Percentiles rank a stretch among this genome's conserved stretches.
Evolutionary conservation across 2,329 filamentous ascomycete species (phyloP).

Genomic region (Apiospora pterosperma): DNA sequence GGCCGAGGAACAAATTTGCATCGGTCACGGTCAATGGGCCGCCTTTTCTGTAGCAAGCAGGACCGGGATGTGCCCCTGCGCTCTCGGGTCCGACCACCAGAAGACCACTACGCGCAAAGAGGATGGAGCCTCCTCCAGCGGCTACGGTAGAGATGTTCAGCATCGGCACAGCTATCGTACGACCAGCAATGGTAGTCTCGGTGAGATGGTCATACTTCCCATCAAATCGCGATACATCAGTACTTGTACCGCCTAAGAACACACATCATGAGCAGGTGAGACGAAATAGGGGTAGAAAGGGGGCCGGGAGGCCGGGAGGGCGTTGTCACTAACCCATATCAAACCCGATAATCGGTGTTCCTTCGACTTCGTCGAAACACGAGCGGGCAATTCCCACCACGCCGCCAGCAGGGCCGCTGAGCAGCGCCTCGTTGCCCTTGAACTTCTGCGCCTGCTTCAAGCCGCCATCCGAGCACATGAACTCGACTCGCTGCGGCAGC

Average conservation of each 20-base stretch:
- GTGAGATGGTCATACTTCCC: constrained; percentile 48
- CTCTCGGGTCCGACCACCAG: constrained; percentile 56
- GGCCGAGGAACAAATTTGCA: constrained; percentile 65
- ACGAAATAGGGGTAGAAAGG: neutral
- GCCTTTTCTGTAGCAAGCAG: constrained; percentile 72
- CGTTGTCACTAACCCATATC: constrained; percentile 52
- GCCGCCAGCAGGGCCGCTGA: constrained; percentile 10
- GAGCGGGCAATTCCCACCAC: constrained; percentile 8
- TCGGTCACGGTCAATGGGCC: constrained; percentile 70
- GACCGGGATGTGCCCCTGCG: constrained; percentile 65
- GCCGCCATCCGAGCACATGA: constrained; percentile 59
- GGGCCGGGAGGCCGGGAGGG: neutral
- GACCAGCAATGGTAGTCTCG: constrained; percentile 73
- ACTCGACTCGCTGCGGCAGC: constrained; percentile 58
- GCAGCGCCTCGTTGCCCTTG: constrained; percentile 69
- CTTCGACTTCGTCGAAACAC: constrained; percentile 7
- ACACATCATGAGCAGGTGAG: neutral
- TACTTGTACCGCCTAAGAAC: constrained; percentile 55
- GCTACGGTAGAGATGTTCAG: constrained; percentile 68
- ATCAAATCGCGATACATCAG: constrained; percentile 68
- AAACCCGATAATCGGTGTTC: constrained; percentile 53
- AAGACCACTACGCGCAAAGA: constrained; percentile 67
- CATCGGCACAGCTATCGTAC: constrained; percentile 64
- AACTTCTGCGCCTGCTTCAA: constrained; percentile 77
- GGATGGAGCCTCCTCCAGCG: constrained; percentile 45